Base-by-base conservation (phyloP, 176 grass and related monocot genomes). In the Coix lacrymajobi region DNA sequence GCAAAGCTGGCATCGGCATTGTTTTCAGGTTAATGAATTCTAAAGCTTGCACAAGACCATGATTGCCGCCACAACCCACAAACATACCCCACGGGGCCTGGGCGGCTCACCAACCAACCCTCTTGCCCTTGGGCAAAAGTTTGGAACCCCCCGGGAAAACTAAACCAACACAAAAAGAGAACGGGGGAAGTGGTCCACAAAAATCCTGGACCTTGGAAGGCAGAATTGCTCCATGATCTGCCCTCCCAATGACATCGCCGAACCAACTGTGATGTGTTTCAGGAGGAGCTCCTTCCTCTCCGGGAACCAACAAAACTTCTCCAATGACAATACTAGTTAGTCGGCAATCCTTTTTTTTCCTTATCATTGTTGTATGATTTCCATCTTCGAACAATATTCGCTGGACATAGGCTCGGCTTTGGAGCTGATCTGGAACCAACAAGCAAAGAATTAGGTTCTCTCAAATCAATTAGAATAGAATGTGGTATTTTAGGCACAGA, bases 161-260 rank as follows among this genome's bases (percentile, higher is more conserved):
- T 66, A 86, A 84, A 88, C 34, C 43, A 46, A 69, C 40, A 79
- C 69, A 67, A 31, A 31, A 75, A 65, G 44, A 80, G 64, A 66
- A 85, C 60, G 33, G 79, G 76, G 60, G 77, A 75, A 66, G 80
- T 80, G 81, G 85, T 85, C 85, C 88, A 81, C 61, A 78, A 90
- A 90, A 92, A 76, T 43, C 32, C 78, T 86, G 60, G 73, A 86
- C 89, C 88, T 91, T 86, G 74, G 84, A 89, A 93, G 85, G 91
- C 86, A 93, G 75, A 85, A 75, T 64, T 75, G 51, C 79, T 67
- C 89, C 86, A 60, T 24, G 82, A 88, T 89, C 89, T 84, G 66
- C 81, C 84, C 67, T 79, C 91, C 49, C 60, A 37, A 84, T 39
- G n/a, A 66, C 37, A 67, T 82, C 10, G 33, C 74, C 20, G 66